phyloP scores from a whole-genome alignment of 805 yeast genomes.

The Kodamaea lidongshanica region DNA sequence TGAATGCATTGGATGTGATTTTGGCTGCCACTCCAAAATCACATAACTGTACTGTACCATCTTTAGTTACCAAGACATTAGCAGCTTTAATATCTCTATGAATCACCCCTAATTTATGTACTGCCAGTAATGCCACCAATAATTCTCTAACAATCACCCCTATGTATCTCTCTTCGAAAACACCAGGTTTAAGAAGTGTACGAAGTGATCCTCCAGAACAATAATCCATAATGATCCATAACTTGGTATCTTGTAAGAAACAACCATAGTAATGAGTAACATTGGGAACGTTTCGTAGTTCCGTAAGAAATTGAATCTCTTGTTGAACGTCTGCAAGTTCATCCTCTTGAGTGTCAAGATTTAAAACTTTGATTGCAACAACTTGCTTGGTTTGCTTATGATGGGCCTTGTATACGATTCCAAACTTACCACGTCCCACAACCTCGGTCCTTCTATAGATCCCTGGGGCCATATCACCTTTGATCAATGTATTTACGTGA shows the following conservation, averaged over 20 bases:
- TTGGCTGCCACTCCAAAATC: constrained; percentile 99
- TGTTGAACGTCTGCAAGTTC: constrained; percentile 93
- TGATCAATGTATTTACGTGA: no score
- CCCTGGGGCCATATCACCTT: no score
- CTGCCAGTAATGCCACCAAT: constrained; percentile 66
- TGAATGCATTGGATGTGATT: constrained; percentile 62
- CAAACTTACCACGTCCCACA: constrained; percentile 95
- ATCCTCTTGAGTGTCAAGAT: constrained; percentile 87
- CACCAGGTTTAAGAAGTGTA: constrained; percentile 80
- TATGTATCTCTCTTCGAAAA: constrained; percentile 75
- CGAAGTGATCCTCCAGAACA: constrained; percentile 96
- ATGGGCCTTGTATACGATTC: constrained; percentile 87
- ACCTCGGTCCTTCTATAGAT: constrained; percentile 78
- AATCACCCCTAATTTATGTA: constrained; percentile 85
- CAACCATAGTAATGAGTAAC: constrained; percentile 91
- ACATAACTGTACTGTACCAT: constrained; percentile 86
- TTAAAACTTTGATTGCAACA: constrained; percentile 89
- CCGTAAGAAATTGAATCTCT: constrained; percentile 82
- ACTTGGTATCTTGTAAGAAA: constrained; percentile 75
- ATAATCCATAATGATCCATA: constrained; percentile 97
- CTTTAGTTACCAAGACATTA: constrained; percentile 80
- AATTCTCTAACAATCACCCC: constrained; percentile 83
- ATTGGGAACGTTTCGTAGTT: constrained; percentile 79
- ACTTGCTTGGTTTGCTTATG: constrained; percentile 64
- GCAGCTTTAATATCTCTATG: constrained; percentile 98